Percentiles rank a stretch among this genome's conserved stretches.
These are phyloP conservation scores for Umbelopsis vinacea DNA, from an alignment of 192 early-diverging fungal genomes.

Conservation along the genomic window DNA sequence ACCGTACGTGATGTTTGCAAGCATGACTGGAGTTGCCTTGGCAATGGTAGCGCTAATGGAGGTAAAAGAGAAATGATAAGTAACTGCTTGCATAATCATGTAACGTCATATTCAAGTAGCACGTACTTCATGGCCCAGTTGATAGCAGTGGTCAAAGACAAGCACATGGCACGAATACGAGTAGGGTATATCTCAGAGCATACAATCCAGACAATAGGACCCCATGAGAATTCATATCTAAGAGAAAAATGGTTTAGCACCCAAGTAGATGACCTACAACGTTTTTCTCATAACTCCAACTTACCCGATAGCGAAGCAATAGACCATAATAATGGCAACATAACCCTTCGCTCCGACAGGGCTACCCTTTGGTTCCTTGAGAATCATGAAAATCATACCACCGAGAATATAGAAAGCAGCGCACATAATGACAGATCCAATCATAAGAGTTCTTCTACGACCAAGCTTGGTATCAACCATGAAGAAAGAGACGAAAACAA, in stretches of 20 bases:
- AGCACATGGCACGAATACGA: constrained; percentile 71
- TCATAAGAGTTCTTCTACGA: constrained; percentile 38
- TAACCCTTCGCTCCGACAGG: constrained; percentile 32
- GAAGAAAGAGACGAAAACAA: constrained; percentile 47
- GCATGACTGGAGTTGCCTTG: constrained; percentile 65
- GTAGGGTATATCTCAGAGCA: constrained; percentile 82
- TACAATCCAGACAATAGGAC: constrained; percentile 80
- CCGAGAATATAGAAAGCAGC: constrained; percentile 34
- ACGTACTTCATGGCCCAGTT: constrained; percentile 74
- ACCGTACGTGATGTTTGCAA: constrained; percentile 59
- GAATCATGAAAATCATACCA: constrained; percentile 31
- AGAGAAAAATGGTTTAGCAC: constrained; percentile 55
- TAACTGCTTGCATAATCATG: neutral
- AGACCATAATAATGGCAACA: constrained; percentile 33
- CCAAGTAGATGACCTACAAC: neutral
- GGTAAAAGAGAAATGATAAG: neutral
- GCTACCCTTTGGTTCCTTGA: constrained; percentile 1
- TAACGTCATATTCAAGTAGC: neutral
- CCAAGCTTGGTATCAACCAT: constrained; percentile 44
- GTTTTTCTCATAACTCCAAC: neutral
- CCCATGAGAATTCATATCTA: constrained; percentile 78
- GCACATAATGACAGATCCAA: constrained; percentile 33
- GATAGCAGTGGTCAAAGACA: constrained; percentile 67
- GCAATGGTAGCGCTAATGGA: constrained; percentile 54
- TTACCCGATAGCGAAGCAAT: constrained; percentile 31